These are phyloP conservation scores for Trichophyton schoenleinii DNA, from an alignment of 2,329 filamentous ascomycete species.

Conservation along the genomic window DNA sequence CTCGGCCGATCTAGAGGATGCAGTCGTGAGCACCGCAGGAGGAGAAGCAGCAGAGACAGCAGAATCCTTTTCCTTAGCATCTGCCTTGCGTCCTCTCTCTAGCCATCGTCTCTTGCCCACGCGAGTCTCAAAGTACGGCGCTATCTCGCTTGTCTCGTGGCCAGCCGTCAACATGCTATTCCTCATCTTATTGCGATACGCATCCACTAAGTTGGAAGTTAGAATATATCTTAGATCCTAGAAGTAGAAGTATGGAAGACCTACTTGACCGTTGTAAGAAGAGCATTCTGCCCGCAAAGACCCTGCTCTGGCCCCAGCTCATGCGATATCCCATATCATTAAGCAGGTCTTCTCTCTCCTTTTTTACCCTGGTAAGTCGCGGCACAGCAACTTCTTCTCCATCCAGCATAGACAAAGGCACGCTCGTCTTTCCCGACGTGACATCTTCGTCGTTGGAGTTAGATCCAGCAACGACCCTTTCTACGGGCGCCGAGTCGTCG, in stretches of 20 bases:
- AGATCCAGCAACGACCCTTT: constrained; percentile 1
- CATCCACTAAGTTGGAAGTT: constrained; percentile 54
- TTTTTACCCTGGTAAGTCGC: constrained; percentile 54
- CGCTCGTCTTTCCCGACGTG: constrained; percentile 36
- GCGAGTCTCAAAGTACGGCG: constrained; percentile 79
- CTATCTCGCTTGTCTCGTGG: constrained; percentile 59
- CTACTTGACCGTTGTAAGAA: constrained; percentile 85
- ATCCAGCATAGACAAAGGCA: constrained; percentile 50
- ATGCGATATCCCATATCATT: constrained; percentile 92
- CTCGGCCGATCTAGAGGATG: constrained; percentile 24
- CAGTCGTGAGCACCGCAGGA: constrained; percentile 17
- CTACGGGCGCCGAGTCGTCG: not conserved
- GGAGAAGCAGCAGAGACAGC: constrained; percentile 9
- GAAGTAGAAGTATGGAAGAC: constrained; percentile 23
- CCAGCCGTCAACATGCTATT: constrained; percentile 66
- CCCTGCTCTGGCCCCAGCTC: constrained; percentile 90
- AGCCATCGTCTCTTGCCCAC: constrained; percentile 14
- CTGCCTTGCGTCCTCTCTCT: constrained; percentile 12
- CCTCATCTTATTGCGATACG: constrained; percentile 83
- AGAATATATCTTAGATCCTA: not conserved
- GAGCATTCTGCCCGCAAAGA: constrained; percentile 72
- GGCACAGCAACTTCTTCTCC: constrained; percentile 67
- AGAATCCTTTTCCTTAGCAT: constrained; percentile 10
- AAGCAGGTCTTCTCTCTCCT: constrained; percentile 72
- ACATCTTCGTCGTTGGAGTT: constrained; percentile 17